Percentiles rank a stretch among this genome's conserved stretches.
Conservation (phyloP, 495 filamentous ascomycete genomes). For the Thozetella sp. region DNA sequence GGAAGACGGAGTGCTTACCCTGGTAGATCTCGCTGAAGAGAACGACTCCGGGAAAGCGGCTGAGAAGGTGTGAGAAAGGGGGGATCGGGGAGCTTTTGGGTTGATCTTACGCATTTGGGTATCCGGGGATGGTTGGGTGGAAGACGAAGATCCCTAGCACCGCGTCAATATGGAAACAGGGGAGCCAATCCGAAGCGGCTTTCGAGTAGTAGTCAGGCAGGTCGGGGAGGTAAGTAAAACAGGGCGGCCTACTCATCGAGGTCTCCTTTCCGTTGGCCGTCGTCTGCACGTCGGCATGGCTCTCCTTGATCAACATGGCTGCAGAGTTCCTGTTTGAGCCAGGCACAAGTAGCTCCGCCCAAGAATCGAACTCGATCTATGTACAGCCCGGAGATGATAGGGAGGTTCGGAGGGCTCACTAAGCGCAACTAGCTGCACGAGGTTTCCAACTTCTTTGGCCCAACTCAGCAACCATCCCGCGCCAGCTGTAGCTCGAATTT, state of each 20-base stretch:
- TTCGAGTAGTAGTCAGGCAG: background rate
- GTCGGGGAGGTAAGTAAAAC: background rate
- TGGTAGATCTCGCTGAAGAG: conserved; percentile 97
- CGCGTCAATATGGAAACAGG: conserved; percentile 6
- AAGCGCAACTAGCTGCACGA: background rate
- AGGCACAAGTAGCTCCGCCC: background rate
- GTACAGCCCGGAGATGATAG: background rate
- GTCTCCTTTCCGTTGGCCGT: conserved; percentile 45
- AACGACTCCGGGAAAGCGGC: conserved; percentile 85
- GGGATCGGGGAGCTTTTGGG: conserved; percentile 3
- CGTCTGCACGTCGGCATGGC: conserved; percentile 39
- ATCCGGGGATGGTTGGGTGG: conserved; percentile 81
- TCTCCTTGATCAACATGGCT: conserved; percentile 49
- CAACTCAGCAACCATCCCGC: conserved; percentile 1
- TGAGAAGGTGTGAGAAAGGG: conserved; percentile 29
- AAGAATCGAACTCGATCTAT: background rate
- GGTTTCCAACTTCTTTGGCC: conserved; percentile 1
- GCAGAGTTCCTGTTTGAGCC: background rate
- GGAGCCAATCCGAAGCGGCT: conserved; percentile 9
- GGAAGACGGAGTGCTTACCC: conserved; percentile 51
- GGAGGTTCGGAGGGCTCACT: conserved; percentile 9
- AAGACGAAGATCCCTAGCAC: conserved; percentile 82
- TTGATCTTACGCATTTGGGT: conserved; percentile 69
- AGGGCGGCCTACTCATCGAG: conserved; percentile 40
- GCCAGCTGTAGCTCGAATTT: conserved; percentile 4